Percentiles rank a stretch among this genome's conserved stretches.
Conservation (phyloP, 176 grass and related monocot species). For the Aegilops longissima region DNA sequence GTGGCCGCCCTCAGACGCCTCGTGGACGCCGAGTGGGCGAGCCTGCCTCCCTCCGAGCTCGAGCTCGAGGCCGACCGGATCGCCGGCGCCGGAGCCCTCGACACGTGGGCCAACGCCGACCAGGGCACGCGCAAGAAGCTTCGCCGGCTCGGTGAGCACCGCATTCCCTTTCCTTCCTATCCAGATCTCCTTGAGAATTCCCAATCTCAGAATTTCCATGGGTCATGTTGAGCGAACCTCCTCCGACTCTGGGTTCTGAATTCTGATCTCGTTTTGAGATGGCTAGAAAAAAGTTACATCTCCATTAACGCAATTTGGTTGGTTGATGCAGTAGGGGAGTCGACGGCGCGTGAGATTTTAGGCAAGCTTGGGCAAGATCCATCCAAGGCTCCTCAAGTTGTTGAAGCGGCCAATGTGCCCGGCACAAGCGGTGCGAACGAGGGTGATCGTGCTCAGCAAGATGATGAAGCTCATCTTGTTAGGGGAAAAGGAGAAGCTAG, state of each 20-base stretch:
- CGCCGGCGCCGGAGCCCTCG: neutral
- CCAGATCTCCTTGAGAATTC: neutral
- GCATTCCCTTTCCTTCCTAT: neutral
- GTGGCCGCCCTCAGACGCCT: slow-evolving; percentile 17
- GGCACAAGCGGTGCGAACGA: neutral
- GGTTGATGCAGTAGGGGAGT: slow-evolving; percentile 30
- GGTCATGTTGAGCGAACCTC: neutral
- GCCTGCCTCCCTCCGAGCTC: slow-evolving; percentile 23
- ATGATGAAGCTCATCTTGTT: neutral
- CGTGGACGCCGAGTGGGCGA: slow-evolving; percentile 37
- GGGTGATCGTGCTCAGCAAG: neutral
- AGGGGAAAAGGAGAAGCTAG: neutral
- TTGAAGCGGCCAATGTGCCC: neutral
- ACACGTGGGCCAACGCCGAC: slow-evolving; percentile 22
- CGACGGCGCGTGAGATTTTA: slow-evolving; percentile 20
- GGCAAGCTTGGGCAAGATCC: slow-evolving; percentile 16
- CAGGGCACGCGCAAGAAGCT: slow-evolving; percentile 12
- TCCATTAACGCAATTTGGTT: neutral
- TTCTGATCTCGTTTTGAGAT: neutral
- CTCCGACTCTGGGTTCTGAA: neutral
- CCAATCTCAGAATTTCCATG: neutral
- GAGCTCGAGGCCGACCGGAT: slow-evolving; percentile 27
- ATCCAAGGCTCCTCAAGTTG: neutral
- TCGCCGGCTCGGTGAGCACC: slow-evolving; percentile 29
- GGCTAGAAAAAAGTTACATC: neutral